Evolutionary conservation across 2,329 filamentous ascomycete genomes (phyloP), one percentile per base, ranked within the genome.

Genomic region (Septoria linicola): DNA sequence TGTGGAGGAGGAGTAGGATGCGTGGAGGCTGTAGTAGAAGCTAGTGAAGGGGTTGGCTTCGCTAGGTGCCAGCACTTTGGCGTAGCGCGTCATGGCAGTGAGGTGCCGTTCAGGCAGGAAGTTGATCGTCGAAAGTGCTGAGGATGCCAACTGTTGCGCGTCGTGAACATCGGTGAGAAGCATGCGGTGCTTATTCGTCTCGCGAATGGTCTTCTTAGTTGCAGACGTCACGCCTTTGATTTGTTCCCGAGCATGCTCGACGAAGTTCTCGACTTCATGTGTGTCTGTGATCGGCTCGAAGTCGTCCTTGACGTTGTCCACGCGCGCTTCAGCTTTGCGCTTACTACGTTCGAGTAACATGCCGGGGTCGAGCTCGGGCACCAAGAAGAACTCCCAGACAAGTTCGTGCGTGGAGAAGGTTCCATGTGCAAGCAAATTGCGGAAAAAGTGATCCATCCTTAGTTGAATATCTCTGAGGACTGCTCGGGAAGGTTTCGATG

Each of bases 361-460:
- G 16, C 89, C 84, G 0, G 88, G 80, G 66, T 96, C 89, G 42
- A 99, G 82, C 61, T 99, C 93, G 1, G 93, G 93, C 10, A 99
- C 91, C 0, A 99, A 79, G 71, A 99, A 96, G 72, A 99, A 99
- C 64, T 99, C 93, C 95, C 93, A 99, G 2, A 99, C 79, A 80
- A 97, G 89, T 73, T 99, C 93, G 66, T 99, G 95, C 0, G 89
- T 96, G 0, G 89, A 82, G 66, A 99, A 96, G 0, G 93, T 97
- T 3, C 92, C 87, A 65, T 99, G 93, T 7, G 82, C 79, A 20
- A 99, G 78, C 57, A 99, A 79, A 14, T 90, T 89, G 59, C 88
- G 89, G 61, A 99, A 74, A 63, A 97, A 96, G 60, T 83, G 86
- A 70, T 99, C 89, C 16, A 96, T 82, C 13, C 87, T 83, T 37